Conservation (phyloP, 2,329 filamentous ascomycete species). For the Fusarium nygamai region DNA sequence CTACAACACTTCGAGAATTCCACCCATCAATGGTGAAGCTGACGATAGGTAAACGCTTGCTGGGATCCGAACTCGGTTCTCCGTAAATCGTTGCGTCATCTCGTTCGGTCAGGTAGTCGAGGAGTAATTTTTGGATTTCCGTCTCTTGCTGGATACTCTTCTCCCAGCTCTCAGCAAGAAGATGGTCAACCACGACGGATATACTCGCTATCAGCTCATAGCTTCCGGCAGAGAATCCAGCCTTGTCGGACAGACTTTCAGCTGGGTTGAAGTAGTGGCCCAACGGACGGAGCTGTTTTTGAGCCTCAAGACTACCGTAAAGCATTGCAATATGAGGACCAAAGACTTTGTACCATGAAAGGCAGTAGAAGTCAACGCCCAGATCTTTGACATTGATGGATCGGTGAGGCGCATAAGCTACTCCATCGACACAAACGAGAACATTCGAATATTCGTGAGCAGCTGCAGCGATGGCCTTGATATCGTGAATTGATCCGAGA, state of each 20-base stretch:
- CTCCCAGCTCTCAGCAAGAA: slow-evolving; percentile 61
- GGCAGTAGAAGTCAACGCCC: slow-evolving; percentile 80
- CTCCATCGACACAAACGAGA: slow-evolving; percentile 77
- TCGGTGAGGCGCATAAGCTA: slow-evolving; percentile 80
- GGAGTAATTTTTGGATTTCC: slow-evolving; percentile 65
- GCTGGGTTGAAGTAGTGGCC: slow-evolving; percentile 75
- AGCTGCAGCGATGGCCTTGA: slow-evolving; percentile 63
- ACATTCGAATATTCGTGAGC: slow-evolving; percentile 61
- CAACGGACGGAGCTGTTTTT: slow-evolving; percentile 63
- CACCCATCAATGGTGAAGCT: slow-evolving; percentile 70
- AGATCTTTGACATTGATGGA: slow-evolving; percentile 73
- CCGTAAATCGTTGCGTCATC: slow-evolving; percentile 68
- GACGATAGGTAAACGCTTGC: slow-evolving; percentile 70
- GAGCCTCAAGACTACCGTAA: slow-evolving; percentile 69
- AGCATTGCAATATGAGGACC: slow-evolving; percentile 79
- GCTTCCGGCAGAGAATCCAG: slow-evolving; percentile 73
- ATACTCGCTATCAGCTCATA: slow-evolving; percentile 76
- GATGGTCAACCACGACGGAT: slow-evolving; percentile 69
- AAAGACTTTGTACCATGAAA: slow-evolving; percentile 86
- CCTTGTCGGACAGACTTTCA: slow-evolving; percentile 70
- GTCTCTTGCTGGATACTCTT: slow-evolving; percentile 68
- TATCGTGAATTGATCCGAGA: slow-evolving; percentile 74
- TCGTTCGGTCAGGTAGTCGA: slow-evolving; percentile 66
- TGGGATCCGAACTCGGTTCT: slow-evolving; percentile 57
- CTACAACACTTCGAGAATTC: slow-evolving; percentile 67